phyloP scores from a whole-genome alignment of 179 eudicot species.

The Corrigiola litoralis region DNA sequence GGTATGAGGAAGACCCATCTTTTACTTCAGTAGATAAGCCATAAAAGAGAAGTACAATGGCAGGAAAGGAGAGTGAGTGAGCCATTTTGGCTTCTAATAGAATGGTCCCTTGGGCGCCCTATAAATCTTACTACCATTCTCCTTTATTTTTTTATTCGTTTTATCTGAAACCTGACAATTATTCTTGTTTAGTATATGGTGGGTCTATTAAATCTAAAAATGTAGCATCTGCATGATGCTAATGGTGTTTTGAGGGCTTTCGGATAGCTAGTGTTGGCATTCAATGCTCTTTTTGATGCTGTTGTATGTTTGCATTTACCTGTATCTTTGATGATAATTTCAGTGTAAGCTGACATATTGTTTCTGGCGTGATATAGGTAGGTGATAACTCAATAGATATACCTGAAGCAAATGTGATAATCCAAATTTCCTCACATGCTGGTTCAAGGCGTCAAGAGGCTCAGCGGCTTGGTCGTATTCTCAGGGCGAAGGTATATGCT shows the following conservation, averaged over 20 bases:
- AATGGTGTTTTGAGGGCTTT: background rate
- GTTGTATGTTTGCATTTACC: background rate
- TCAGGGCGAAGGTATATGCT: conserved; percentile 83
- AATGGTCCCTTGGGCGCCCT: too few species aligned
- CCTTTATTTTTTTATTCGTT: too few species aligned
- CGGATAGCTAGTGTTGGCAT: background rate
- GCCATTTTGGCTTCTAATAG: too few species aligned
- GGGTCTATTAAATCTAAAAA: background rate
- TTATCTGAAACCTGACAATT: too few species aligned
- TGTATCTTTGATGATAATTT: background rate
- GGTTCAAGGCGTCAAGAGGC: conserved; percentile 99
- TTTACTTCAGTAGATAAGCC: too few species aligned
- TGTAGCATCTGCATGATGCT: background rate
- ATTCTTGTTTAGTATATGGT: too few species aligned
- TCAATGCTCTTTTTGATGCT: background rate
- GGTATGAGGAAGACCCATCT: too few species aligned
- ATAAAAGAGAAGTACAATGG: too few species aligned
- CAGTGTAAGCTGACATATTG: conserved; percentile 4
- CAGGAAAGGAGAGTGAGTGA: too few species aligned
- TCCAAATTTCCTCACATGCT: conserved; percentile 97
- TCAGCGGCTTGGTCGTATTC: conserved; percentile 99
- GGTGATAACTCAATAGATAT: conserved; percentile 98
- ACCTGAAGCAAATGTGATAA: conserved; percentile 99
- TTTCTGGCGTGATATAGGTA: conserved; percentile 45
- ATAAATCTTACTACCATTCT: too few species aligned